Base-by-base conservation (phyloP, 176 grass and related monocot species). In the Aegilops speltoides region DNA sequence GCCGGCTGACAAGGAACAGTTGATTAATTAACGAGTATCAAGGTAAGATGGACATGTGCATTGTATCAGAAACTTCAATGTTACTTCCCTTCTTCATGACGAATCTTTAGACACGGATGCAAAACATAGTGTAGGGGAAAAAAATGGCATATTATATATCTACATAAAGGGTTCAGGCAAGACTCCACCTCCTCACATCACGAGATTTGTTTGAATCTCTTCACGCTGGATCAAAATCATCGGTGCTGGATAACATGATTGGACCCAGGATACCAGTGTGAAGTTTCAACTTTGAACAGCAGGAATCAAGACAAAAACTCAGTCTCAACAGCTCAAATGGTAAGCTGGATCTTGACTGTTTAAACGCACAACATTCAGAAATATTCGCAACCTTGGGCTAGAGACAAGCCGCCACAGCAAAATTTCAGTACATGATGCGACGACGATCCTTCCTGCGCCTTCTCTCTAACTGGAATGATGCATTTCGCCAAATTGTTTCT, bases 41-140 rank as follows among this genome's bases (percentile, higher is more conserved):
- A 70, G 54, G 54, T 59, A 22, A 2, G 19, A 59, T 77, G 59
- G 41, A 8, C n/a, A 81, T 74, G 69, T 66, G 32, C 33, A 11
- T 7, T 19, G 43, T 77, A 66, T 46, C 73, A 77, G 40, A 76
- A 64, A 85, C 45, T 76, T 77, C 83, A 67, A 46, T 45, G 8
- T 54, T 65, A 54, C 10, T 52, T 54, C 37, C 8, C 25, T 8
- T 52, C 26, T 68, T 46, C 72, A 15, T 68, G 45, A 40, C 77
- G 43, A 56, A 78, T 78, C 52, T 26, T 7, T 22, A 67, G 41
- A 65, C 43, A 54, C 15, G 5, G 14, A 68, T 40, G 63, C n/a
- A 33, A 67, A 32, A 78, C 15, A 25, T 33, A 37, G 22, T 76
- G 37, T 23, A 28, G 12, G 57, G 1, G 4, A 6, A 48, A 66